A percentile compares a stretch with the other conserved stretches of the same genome.
These are phyloP conservation scores for Abelmoschus esculentus DNA, from an alignment of 345 rosid genomes.

Conservation along the genomic window DNA sequence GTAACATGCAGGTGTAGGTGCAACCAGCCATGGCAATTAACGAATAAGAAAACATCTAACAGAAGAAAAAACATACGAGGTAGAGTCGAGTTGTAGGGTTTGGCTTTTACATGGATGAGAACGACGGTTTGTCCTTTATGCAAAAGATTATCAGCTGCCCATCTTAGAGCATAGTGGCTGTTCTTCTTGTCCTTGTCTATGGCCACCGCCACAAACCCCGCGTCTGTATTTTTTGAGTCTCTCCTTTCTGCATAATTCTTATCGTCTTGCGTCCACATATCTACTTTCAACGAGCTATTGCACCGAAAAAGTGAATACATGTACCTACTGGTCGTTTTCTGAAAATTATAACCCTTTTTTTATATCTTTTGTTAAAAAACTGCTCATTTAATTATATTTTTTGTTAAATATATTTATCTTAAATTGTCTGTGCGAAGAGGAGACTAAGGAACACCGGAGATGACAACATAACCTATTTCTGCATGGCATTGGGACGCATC, in stretches of 20 bases:
- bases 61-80: slow-evolving; percentile 22
- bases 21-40: neutral
- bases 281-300: neutral
- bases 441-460: no score
- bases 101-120: slow-evolving; percentile 70
- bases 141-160: slow-evolving; percentile 64
- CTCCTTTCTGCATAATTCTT: slow-evolving; percentile 23
- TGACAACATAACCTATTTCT: neutral
- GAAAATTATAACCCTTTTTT: no score
- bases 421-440: no score
- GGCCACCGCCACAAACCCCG: slow-evolving; percentile 74
- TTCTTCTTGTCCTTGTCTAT: slow-evolving; percentile 54
- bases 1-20: neutral
- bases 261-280: slow-evolving; percentile 40
- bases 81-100: slow-evolving; percentile 1
- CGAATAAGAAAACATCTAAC: neutral
- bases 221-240: slow-evolving; percentile 24
- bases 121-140: slow-evolving; percentile 55
- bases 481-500: neutral
- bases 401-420: no score
- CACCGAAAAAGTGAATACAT: neutral
- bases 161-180: slow-evolving; percentile 80
- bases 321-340: neutral
- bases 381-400: no score
- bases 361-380: no score